phyloP scores from a whole-genome alignment of 164 flowering plant genomes.

The Piper longum region DNA sequence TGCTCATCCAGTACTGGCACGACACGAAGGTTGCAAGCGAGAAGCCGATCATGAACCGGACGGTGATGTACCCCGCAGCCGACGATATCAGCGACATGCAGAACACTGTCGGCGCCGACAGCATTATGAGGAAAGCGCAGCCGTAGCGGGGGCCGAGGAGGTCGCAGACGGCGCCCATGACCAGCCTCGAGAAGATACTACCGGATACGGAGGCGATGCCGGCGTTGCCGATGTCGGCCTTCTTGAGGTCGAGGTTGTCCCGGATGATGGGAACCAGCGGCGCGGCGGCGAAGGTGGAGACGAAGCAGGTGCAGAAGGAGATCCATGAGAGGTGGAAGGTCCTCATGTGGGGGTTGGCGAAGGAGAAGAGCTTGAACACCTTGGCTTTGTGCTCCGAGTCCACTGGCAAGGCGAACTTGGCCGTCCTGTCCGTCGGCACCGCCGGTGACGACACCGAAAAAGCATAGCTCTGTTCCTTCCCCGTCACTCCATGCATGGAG shows the following conservation, averaged over 20 bases:
- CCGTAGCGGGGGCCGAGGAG: slow-evolving; percentile 60
- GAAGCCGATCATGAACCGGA: slow-evolving; percentile 59
- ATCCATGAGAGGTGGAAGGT: slow-evolving; percentile 73
- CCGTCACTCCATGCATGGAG: slow-evolving; percentile 43
- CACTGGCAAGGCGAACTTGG: slow-evolving; percentile 42
- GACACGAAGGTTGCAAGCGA: slow-evolving; percentile 79
- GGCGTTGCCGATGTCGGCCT: slow-evolving; percentile 57
- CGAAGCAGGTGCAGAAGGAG: slow-evolving; percentile 69
- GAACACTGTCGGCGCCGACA: slow-evolving; percentile 58
- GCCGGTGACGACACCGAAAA: slow-evolving; percentile 22
- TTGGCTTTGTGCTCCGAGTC: slow-evolving; percentile 74
- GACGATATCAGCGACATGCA: slow-evolving; percentile 41
- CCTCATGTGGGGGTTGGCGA: slow-evolving; percentile 69
- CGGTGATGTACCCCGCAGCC: slow-evolving; percentile 26
- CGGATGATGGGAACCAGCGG: slow-evolving; percentile 83
- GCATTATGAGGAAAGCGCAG: slow-evolving; percentile 46
- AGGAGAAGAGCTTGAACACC: slow-evolving; percentile 39
- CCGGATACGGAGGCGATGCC: slow-evolving; percentile 79
- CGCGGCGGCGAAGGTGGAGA: slow-evolving; percentile 78
- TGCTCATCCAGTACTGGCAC: slow-evolving; percentile 74
- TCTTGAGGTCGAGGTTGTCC: slow-evolving; percentile 56
- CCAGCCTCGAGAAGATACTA: slow-evolving; percentile 57
- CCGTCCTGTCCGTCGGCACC: slow-evolving; percentile 20
- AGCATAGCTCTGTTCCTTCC: slow-evolving; percentile 21
- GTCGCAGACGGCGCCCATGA: slow-evolving; percentile 75